Base-by-base conservation (phyloP, 768 basidiomycete genomes). In the Exsudoporus frostii region DNA sequence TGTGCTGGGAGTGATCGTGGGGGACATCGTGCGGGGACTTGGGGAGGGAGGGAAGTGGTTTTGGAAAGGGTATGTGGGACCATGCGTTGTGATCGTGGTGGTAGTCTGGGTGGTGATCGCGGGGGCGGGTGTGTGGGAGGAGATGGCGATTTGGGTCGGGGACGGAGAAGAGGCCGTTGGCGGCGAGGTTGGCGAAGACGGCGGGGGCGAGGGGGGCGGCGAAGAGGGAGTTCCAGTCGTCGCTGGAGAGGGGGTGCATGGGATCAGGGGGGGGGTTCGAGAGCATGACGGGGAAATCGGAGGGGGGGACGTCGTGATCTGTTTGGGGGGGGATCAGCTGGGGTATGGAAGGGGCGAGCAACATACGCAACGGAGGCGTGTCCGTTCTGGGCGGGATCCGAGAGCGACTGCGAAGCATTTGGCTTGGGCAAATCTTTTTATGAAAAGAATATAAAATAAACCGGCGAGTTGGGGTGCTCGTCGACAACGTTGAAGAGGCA, bases 201-300 rank as follows among this genome's bases (percentile, higher is more conserved):
- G 77, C 65, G 7, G 84, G 82, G 54, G 84, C 77, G 45, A 88
- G 73, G 2, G 88, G 82, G 4, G 79, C 65, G n/a, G 85, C 73
- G 66, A 86, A 86, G 19, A 86, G 48, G 58, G 75, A 71, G 24
- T 67, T 71, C 87, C 87, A 89, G 32, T 77, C 76, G n/a, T 65
- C 65, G 49, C 52, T 60, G 7, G 61, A 43, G 45, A 67, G 22
- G 9, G 67, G 11, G 1, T 67, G 68, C 64, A 65, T 69, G 30
- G 27, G 57, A 64, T 68, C 61, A 42, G 54, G 8, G 8, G 45
- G 32, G 41, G 53, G 49, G 41, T 55, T 53, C 11, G 55, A 19
- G 42, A 61, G 60, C 62, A 64, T 62, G 41, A 39, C 36, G 3
- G 29, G 63, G 58, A 25, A 60, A 43, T 33, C 36, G 62, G 37